A percentile compares a stretch with the other conserved stretches of the same genome.
phyloP scores from a whole-genome alignment of 106 monocot genomes.

The Hemerocallis citrina region DNA sequence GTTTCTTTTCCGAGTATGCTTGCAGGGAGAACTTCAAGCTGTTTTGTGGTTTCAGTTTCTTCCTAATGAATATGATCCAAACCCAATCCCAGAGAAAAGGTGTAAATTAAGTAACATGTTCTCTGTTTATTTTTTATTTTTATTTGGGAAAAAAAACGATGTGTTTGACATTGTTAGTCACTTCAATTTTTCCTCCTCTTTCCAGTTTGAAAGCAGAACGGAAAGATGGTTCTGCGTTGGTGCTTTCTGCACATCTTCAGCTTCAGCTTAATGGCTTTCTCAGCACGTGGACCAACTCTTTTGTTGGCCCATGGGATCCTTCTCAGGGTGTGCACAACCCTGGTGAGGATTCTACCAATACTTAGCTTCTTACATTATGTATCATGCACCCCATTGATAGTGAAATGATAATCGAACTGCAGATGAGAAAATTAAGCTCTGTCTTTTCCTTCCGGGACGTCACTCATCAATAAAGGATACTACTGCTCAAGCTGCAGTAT shows the following conservation, averaged over 20 bases:
- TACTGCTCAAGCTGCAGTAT: conserved; percentile 64
- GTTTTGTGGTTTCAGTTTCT: conserved; percentile 97
- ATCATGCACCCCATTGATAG: not conserved
- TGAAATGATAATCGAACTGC: conserved; percentile 5
- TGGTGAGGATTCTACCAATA: conserved; percentile 33
- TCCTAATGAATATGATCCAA: conserved; percentile 61
- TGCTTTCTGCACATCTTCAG: conserved; percentile 72
- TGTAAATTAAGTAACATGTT: conserved; percentile 6
- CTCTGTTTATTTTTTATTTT: not conserved
- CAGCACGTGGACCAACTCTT: conserved; percentile 92
- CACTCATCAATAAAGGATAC: conserved; percentile 61
- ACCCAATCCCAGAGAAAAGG: conserved; percentile 55
- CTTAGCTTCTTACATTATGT: not conserved
- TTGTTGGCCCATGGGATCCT: conserved; percentile 99
- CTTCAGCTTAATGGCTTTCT: conserved; percentile 87
- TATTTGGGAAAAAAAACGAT: not conserved
- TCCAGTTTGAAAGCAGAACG: conserved; percentile 62
- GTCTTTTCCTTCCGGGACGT: conserved; percentile 95
- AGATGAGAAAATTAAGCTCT: conserved; percentile 99
- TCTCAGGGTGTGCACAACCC: conserved; percentile 97
- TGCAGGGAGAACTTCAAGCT: conserved; percentile 77
- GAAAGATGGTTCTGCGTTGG: conserved; percentile 59
- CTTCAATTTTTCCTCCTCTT: not conserved
- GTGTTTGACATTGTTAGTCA: conserved; percentile 2
- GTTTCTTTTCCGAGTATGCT: not conserved